phyloP scores from a whole-genome alignment of 768 basidiomycete genomes.

The Kwoniella heveanensis region DNA sequence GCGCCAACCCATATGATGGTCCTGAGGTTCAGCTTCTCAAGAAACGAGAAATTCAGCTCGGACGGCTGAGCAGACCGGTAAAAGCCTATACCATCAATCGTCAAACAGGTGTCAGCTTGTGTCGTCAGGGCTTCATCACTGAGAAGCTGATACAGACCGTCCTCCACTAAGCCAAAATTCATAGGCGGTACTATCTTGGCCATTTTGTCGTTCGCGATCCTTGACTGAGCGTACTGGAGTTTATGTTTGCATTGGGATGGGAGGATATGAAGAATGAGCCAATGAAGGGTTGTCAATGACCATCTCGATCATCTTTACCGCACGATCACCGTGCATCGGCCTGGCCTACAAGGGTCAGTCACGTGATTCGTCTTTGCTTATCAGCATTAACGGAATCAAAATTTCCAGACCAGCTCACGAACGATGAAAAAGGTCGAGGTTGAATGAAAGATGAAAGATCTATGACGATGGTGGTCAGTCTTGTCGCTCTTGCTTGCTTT shows the following conservation, averaged over 20 bases:
- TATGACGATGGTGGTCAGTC: neutral
- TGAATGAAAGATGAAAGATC: neutral
- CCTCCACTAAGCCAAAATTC: constrained; percentile 56
- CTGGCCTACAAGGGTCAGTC: too few relatives aligned
- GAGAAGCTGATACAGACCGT: constrained; percentile 33
- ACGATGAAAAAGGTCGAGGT: too few relatives aligned
- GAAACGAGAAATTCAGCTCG: constrained; percentile 62
- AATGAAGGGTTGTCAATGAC: too few relatives aligned
- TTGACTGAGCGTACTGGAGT: neutral
- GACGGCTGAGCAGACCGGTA: constrained; percentile 57
- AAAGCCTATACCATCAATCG: constrained; percentile 43
- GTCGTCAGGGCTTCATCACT: neutral
- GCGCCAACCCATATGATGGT: constrained; percentile 57
- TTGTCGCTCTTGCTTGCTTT: neutral
- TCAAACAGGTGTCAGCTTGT: neutral
- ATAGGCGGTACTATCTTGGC: constrained; percentile 54
- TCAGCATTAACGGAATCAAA: constrained; percentile 18
- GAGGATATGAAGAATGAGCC: too few relatives aligned
- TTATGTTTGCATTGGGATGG: too few relatives aligned
- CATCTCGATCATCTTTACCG: too few relatives aligned
- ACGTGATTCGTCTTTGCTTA: constrained; percentile 3
- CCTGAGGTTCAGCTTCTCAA: constrained; percentile 58
- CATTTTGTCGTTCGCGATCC: constrained; percentile 13
- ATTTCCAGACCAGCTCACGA: constrained; percentile 5
- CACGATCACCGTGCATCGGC: too few relatives aligned